A percentile compares a stretch with the other conserved stretches of the same genome.
These are phyloP conservation scores for Paecilomyces formosus DNA, from an alignment of 2,329 filamentous ascomycete genomes.

Conservation along the genomic window DNA sequence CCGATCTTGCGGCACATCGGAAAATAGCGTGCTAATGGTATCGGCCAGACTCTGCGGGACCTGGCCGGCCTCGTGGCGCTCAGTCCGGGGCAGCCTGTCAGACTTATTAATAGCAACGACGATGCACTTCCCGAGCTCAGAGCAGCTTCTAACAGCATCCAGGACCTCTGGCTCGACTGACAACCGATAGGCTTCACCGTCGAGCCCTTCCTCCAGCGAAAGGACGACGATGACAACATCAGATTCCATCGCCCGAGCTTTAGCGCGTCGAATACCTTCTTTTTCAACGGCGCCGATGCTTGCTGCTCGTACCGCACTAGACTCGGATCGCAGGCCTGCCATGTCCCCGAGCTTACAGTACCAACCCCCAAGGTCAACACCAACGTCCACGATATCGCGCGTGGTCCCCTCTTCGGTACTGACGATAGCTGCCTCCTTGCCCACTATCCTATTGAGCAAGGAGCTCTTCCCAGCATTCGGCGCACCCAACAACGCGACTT, in stretches of 20 bases:
- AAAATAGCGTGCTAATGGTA: constrained; percentile 33
- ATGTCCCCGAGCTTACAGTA: constrained; percentile 94
- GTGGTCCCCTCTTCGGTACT: constrained; percentile 90
- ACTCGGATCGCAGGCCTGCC: constrained; percentile 64
- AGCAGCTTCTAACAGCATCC: constrained; percentile 45
- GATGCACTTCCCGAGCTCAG: constrained; percentile 44
- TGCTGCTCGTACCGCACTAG: constrained; percentile 2
- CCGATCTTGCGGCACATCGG: constrained; percentile 35
- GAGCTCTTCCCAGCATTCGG: constrained; percentile 96
- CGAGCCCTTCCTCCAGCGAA: constrained; percentile 53
- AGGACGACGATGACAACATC: constrained; percentile 79
- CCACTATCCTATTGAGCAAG: constrained; percentile 80
- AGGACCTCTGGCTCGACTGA: constrained; percentile 50
- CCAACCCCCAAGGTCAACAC: constrained; percentile 81
- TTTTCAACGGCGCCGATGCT: constrained; percentile 68
- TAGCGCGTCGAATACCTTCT: constrained; percentile 85
- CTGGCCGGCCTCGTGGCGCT: constrained; percentile 5
- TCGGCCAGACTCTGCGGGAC: constrained; percentile 23
- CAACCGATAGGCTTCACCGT: constrained; percentile 22
- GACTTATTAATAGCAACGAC: constrained; percentile 56
- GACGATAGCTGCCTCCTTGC: constrained; percentile 90
- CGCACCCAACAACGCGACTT: constrained; percentile 77
- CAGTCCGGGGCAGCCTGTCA: constrained; percentile 36
- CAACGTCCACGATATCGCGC: constrained; percentile 85
- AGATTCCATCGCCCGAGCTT: constrained; percentile 69